Conservation (phyloP, 352 stramenopile species). For the Phytophthora capsici region DNA sequence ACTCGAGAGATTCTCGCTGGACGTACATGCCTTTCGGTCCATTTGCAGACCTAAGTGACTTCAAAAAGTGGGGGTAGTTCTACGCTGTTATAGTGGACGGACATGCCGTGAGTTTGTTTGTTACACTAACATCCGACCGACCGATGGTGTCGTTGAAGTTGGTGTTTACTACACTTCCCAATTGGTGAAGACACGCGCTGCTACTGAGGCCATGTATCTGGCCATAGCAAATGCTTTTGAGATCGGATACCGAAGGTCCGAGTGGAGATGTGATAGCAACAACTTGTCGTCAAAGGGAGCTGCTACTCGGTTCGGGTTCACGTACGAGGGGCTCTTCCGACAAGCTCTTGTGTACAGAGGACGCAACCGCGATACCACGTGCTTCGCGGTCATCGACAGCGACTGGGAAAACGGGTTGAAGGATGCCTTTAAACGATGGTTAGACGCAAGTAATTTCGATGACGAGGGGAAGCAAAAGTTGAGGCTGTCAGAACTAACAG, state of each 20-base stretch:
- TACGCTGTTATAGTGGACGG: slow-evolving; percentile 27
- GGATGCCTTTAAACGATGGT: slow-evolving; percentile 9
- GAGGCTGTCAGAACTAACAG: slow-evolving; percentile 28
- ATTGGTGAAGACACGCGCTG: slow-evolving; percentile 18
- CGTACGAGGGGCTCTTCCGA: slow-evolving; percentile 23
- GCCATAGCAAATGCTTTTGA: slow-evolving; percentile 19
- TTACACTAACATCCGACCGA: slow-evolving; percentile 17
- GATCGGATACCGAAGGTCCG: slow-evolving; percentile 23
- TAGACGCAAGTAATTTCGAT: slow-evolving; percentile 23
- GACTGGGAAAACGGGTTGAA: slow-evolving; percentile 24
- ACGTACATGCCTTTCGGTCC: slow-evolving; percentile 24
- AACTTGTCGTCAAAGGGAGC: slow-evolving; percentile 13
- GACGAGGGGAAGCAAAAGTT: slow-evolving; percentile 19
- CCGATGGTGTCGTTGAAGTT: slow-evolving; percentile 11
- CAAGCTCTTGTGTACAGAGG: slow-evolving; percentile 22
- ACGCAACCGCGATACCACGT: slow-evolving; percentile 19
- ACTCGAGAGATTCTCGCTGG: slow-evolving; percentile 16
- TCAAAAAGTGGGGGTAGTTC: slow-evolving; percentile 26
- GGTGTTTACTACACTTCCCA: slow-evolving; percentile 10
- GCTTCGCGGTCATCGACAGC: slow-evolving; percentile 27
- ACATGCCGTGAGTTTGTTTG: slow-evolving; percentile 10
- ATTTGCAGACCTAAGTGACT: slow-evolving; percentile 11
- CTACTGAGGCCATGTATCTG: slow-evolving; percentile 22
- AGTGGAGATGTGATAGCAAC: slow-evolving; percentile 28
- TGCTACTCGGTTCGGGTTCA: slow-evolving; percentile 21